phyloP scores from a whole-genome alignment of 2,329 filamentous ascomycete species.

The Xenoacremonium recifei region DNA sequence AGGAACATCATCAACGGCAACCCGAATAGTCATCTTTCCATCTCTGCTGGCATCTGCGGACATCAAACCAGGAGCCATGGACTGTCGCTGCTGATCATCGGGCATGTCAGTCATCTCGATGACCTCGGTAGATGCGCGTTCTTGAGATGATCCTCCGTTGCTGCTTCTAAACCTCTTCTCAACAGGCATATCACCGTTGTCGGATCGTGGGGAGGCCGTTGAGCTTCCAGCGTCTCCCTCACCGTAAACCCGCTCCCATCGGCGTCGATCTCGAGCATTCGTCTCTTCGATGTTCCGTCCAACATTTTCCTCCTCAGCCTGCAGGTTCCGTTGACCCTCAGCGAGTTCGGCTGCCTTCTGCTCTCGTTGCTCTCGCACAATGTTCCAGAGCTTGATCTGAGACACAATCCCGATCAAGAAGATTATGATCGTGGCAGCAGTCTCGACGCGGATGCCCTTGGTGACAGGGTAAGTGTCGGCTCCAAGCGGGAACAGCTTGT shows the following conservation, averaged over 20 bases:
- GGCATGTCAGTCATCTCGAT: constrained; percentile 57
- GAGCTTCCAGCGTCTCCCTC: constrained; percentile 45
- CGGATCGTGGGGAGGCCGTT: constrained; percentile 47
- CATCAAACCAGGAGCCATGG: constrained; percentile 37
- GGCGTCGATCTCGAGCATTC: constrained; percentile 58
- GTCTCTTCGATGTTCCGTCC: constrained; percentile 64
- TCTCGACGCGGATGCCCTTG: constrained; percentile 80
- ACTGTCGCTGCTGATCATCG: constrained; percentile 26
- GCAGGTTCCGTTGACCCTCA: constrained; percentile 52
- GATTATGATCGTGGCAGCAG: constrained; percentile 74
- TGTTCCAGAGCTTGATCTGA: constrained; percentile 82
- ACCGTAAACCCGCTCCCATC: constrained; percentile 80
- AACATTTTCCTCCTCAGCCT: constrained; percentile 66
- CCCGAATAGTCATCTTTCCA: constrained; percentile 51
- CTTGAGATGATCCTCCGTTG: constrained; percentile 32
- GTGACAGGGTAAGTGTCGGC: constrained; percentile 82
- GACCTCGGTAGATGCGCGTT: constrained; percentile 40
- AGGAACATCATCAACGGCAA: constrained; percentile 48
- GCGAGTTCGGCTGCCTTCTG: constrained; percentile 49
- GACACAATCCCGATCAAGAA: constrained; percentile 75
- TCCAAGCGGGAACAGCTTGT: constrained; percentile 73
- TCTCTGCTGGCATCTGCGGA: constrained; percentile 40
- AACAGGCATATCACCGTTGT: constrained; percentile 46
- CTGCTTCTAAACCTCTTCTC: constrained; percentile 41
- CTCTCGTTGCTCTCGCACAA: constrained; percentile 64